phyloP scores from a whole-genome alignment of 2,329 filamentous ascomycete species.

The Eutypa lata region DNA sequence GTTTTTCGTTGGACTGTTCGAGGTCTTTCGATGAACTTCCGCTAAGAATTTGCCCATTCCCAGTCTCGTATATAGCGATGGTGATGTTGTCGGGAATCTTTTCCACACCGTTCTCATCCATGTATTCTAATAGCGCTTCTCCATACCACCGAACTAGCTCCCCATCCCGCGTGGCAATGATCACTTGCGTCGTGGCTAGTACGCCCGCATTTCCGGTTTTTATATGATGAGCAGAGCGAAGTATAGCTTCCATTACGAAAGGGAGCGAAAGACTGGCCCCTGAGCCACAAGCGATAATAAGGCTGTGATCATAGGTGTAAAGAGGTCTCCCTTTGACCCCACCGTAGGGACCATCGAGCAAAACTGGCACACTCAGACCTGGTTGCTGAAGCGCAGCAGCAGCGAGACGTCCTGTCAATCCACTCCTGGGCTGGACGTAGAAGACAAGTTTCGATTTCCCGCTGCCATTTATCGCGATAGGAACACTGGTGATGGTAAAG shows the following conservation, averaged over 20 bases:
- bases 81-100: conserved; percentile 12
- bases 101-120: conserved; percentile 16
- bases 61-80: conserved; percentile 22
- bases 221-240: conserved; percentile 7
- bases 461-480: conserved; percentile 19
- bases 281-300: conserved; percentile 54
- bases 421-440: conserved; percentile 47
- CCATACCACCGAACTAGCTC: conserved; percentile 26
- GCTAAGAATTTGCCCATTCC: conserved; percentile 2
- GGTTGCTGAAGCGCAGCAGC: conserved; percentile 35
- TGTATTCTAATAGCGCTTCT: conserved; percentile 19
- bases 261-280: conserved; percentile 52
- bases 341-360: conserved; percentile 59
- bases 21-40: conserved; percentile 9
- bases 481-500: conserved; percentile 53
- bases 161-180: conserved; percentile 27
- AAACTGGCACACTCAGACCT: conserved; percentile 36
- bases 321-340: conserved; percentile 40
- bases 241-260: conserved; percentile 40
- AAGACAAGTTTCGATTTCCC: conserved; percentile 43
- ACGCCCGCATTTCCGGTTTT: conserved; percentile 1
- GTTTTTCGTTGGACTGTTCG: background rate
- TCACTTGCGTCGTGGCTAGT: conserved; percentile 16
- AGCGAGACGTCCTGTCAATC: conserved; percentile 47
- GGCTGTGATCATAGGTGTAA: conserved; percentile 35